Percentiles rank a stretch among this genome's conserved stretches.
phyloP scores from a whole-genome alignment of 1,284 basidiomycete species.

The Singerocomus inundabilis region DNA sequence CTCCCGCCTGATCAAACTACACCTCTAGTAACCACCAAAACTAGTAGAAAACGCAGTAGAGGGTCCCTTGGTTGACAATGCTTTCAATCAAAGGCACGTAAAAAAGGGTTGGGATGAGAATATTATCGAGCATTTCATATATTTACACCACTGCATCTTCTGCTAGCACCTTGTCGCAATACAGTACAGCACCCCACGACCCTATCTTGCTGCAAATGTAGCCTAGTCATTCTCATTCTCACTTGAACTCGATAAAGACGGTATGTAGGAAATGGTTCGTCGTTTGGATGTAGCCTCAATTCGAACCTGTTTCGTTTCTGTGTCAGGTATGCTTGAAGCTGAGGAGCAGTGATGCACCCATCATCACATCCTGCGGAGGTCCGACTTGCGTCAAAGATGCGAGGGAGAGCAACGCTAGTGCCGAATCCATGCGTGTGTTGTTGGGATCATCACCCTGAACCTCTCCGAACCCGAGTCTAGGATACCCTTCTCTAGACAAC shows the following conservation, averaged over 20 bases:
- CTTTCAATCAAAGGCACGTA: slow-evolving; percentile 16
- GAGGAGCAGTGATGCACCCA: slow-evolving; percentile 42
- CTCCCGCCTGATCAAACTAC: slow-evolving; percentile 12
- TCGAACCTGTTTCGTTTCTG: slow-evolving; percentile 19
- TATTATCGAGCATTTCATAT: slow-evolving; percentile 26
- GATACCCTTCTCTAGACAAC: slow-evolving; percentile 17
- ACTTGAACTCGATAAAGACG: slow-evolving; percentile 18
- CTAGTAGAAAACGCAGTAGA: slow-evolving; percentile 34
- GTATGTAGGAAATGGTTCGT: slow-evolving; percentile 25
- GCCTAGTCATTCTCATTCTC: slow-evolving; percentile 28
- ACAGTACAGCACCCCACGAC: slow-evolving; percentile 21
- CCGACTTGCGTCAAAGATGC: slow-evolving; percentile 15
- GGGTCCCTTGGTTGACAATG: slow-evolving; percentile 26
- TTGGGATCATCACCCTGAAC: slow-evolving; percentile 5
- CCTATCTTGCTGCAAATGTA: slow-evolving; percentile 28
- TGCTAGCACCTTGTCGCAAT: slow-evolving; percentile 28
- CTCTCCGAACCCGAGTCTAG: slow-evolving; percentile 18
- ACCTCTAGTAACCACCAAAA: slow-evolving; percentile 19
- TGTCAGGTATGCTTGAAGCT: slow-evolving; percentile 38
- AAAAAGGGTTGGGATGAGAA: slow-evolving; percentile 19
- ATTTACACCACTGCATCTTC: slow-evolving; percentile 28
- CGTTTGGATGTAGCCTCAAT: slow-evolving; percentile 19
- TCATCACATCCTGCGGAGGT: slow-evolving; percentile 37
- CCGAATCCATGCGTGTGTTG: slow-evolving; percentile 21
- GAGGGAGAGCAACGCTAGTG: slow-evolving; percentile 33